Evolutionary conservation across 305 asterid species (phyloP).

Genomic region (Coffea humblotiana): DNA sequence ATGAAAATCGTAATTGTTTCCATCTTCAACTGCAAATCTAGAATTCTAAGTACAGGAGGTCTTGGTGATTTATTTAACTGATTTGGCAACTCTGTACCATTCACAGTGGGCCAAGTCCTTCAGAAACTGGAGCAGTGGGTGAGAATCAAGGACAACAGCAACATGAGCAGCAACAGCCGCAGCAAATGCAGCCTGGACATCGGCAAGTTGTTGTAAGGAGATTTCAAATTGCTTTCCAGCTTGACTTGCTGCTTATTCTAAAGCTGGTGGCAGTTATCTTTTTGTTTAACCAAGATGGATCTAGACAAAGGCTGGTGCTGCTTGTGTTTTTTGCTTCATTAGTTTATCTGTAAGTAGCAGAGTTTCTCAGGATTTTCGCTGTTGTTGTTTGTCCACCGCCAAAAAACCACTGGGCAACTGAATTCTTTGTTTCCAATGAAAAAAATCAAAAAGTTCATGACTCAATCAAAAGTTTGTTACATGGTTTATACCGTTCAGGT

Average conservation of each 20-base stretch:
- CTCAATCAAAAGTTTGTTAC: neutral
- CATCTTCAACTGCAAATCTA: neutral
- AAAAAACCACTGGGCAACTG: neutral
- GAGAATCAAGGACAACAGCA: slow-evolving; percentile 65
- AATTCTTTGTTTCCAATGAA: neutral
- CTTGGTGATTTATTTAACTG: neutral
- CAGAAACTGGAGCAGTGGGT: slow-evolving; percentile 49
- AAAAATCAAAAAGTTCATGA: neutral
- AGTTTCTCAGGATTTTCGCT: neutral
- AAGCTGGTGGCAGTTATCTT: slow-evolving; percentile 91
- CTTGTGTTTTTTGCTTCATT: slow-evolving; percentile 74
- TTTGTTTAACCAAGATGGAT: slow-evolving; percentile 95
- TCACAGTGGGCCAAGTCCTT: slow-evolving; percentile 54
- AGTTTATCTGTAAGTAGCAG: slow-evolving; percentile 72
- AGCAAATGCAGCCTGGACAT: slow-evolving; percentile 59
- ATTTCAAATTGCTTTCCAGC: slow-evolving; percentile 86
- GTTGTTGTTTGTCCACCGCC: neutral
- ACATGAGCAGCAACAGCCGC: slow-evolving; percentile 47
- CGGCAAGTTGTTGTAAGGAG: slow-evolving; percentile 78
- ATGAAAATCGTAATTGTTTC: neutral
- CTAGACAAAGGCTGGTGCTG: slow-evolving; percentile 75
- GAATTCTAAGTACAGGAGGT: neutral
- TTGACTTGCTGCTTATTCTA: slow-evolving; percentile 74
- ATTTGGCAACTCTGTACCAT: slow-evolving; percentile 15
- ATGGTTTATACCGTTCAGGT: neutral